Base-by-base conservation (phyloP, 192 early-diverging fungal genomes). In the Coemansia sp. region DNA sequence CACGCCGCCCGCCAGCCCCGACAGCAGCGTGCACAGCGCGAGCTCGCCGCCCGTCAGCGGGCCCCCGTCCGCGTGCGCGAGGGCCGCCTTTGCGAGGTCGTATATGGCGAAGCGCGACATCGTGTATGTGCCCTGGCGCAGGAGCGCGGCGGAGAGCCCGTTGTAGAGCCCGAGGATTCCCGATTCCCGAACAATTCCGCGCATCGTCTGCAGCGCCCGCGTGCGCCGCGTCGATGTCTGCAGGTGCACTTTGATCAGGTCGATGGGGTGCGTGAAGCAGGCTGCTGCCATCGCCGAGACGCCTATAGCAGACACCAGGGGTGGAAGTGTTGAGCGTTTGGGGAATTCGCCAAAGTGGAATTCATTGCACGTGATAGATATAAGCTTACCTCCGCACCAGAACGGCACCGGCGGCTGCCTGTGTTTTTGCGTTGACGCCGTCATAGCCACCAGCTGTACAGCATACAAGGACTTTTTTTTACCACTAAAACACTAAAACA, bases 221-320 rank as follows among this genome's bases (percentile, higher is more conserved):
- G 47, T 86, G 80, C 29, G 83, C 73, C 38, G 46, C 10, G 55
- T 64, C 3, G 69, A 69, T 33, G 92, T 98, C 63, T 98, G 95
- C 46, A 98, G 69, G 12, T 92, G 87, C 29, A 98, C 95, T 66
- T 98, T 95, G 48, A 90, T 80, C 44, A 92, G 73, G 71, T 95
- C 92, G 38, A 97, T 82, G 45, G 90, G 88, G 74, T 96, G 89
- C 2, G 86, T 88, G 29, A 90, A 86, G 14, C 85, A 79, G 1
- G 62, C 65, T n/a, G 76, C 76, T 8, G 70, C 59, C 76, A 79
- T 79, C 0, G 76, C 69, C 47, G 76, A 67, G 24, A 79, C 69
- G 25, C 76, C 76, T 79, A 67, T 22, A n/a, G n/a, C n/a, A n/a
- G n/a, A n/a, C n/a, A n/a, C n/a, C n/a, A n/a, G n/a, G n/a, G n/a